These are phyloP conservation scores for Funneliformis caledonium DNA, from an alignment of 371 early-diverging fungal genomes.

Conservation along the genomic window DNA sequence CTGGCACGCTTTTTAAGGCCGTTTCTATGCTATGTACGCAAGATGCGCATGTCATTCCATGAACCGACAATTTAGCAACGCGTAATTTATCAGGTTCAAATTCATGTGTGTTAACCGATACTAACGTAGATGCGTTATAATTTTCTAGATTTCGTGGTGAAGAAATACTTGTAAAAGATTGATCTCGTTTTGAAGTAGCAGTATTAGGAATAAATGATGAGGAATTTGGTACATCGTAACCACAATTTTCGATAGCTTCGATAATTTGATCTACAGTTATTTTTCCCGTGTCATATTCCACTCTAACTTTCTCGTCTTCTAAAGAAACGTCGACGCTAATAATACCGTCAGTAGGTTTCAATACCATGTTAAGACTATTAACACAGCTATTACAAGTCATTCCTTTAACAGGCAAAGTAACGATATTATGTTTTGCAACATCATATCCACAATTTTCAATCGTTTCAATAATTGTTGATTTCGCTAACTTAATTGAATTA, in stretches of 20 bases:
- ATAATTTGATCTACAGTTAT: conserved; percentile 42
- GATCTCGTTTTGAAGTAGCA: too few species aligned
- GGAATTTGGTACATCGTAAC: conserved; percentile 49
- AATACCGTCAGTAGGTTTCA: conserved; percentile 56
- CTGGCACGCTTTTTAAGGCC: conserved; percentile 53
- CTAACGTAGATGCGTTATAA: background rate
- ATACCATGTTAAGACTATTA: conserved; percentile 60
- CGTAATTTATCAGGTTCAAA: conserved; percentile 28
- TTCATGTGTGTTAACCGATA: background rate
- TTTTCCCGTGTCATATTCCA: conserved; percentile 49
- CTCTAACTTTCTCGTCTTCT: conserved; percentile 52
- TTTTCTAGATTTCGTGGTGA: background rate
- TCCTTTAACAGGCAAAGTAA: conserved; percentile 62
- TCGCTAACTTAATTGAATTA: conserved; percentile 42
- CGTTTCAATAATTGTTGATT: conserved; percentile 45
- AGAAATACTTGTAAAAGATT: too few species aligned
- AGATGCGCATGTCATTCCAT: conserved; percentile 90
- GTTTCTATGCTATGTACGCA: conserved; percentile 81
- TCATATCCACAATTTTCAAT: conserved; percentile 59
- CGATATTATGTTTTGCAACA: background rate
- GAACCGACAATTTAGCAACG: conserved; percentile 53
- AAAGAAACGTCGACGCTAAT: conserved; percentile 53
- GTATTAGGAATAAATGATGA: background rate
- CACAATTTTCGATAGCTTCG: conserved; percentile 65
- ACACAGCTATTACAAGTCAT: conserved; percentile 92